Percentiles rank a stretch among this genome's conserved stretches.
Conservation (phyloP, 805 yeast species). For the Metschnikowia continentalis region DNA sequence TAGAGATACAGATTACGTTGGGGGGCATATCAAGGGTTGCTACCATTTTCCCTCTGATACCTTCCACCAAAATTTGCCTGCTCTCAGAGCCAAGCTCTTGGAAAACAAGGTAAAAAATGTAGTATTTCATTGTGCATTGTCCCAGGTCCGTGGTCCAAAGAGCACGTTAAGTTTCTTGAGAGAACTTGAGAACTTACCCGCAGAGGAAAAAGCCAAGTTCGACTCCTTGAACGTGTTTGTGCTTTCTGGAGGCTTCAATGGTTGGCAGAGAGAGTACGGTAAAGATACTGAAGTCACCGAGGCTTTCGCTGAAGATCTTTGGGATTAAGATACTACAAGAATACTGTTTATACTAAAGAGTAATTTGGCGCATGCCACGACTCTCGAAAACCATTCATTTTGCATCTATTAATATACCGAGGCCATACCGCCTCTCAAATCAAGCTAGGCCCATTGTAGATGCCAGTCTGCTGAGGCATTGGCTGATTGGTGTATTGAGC, state of each 20-base stretch:
- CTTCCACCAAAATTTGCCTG: conserved; percentile 37
- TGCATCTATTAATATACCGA: neutral
- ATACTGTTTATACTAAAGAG: neutral
- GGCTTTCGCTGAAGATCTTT: conserved; percentile 33
- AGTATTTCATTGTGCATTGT: conserved; percentile 86
- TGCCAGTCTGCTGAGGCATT: conserved; percentile 3
- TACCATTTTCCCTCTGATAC: conserved; percentile 52
- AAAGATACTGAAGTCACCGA: conserved; percentile 60
- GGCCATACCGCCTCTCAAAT: conserved; percentile 9
- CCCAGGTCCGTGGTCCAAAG: conserved; percentile 90
- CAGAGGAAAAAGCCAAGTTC: conserved; percentile 19
- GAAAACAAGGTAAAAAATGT: conserved; percentile 43
- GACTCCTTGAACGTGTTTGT: conserved; percentile 57
- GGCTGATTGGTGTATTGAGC: neutral
- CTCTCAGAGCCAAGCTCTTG: conserved; percentile 30
- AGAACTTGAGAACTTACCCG: conserved; percentile 34
- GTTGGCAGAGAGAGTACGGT: conserved; percentile 80
- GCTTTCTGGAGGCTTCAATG: conserved; percentile 77
- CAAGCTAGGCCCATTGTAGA: conserved; percentile 24
- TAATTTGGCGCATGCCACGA: neutral
- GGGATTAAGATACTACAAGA: conserved; percentile 21
- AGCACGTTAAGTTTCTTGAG: conserved; percentile 64
- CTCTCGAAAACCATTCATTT: neutral
- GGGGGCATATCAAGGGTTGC: conserved; percentile 65
- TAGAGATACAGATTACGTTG: conserved; percentile 75